Base-by-base conservation (phyloP, 495 filamentous ascomycete species). In the Penicillium mononematosum region DNA sequence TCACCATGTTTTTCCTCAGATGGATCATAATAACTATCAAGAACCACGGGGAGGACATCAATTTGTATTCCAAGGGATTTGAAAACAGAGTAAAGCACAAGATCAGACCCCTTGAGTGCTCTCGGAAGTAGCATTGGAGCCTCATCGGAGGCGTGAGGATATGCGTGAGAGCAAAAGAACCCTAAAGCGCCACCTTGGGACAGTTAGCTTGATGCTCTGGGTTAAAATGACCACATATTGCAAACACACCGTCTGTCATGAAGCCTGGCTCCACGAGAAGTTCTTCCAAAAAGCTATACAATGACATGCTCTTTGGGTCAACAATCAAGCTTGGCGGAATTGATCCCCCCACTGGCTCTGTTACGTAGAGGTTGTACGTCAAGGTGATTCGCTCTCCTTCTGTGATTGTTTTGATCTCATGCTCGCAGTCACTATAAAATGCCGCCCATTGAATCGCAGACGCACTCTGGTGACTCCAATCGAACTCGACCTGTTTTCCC, bases 351-450 rank as follows among this genome's bases (percentile, higher is more conserved):
- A 34, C 31, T 4, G 53, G 32, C 11, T 49, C 38, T 8, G 56
- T 60, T 20, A 70, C 55, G 50, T 78, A 84, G 9, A 87, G 68
- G 53, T 86, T 84, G 70, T 85, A 86, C 1, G 82, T 86, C 20
- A 86, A 61, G 0, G 81, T 86, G 25, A 86, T 56, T 0, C 81
- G 73, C 48, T 86, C 72, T 0, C 82, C 83, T 7, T 62, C 55
- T 0, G 70, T 80, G 42, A 86, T 72, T n/a, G 73, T 67, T 6
- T 76, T 64, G n/a, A 86, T 77, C 65, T 86, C 82, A 62, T 86
- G 83, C 59, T 82, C 77, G 58, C 79, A 84, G 58, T 86, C 82
- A 54, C 76, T 81, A 61, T 84, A 86, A 65, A 87, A 87, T 1
- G 83, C 83, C 0, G 78, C 81, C 83, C 81, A 87, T 20, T 79